Base-by-base conservation (phyloP, 768 basidiomycete species). In the Boletus barrowsii region DNA sequence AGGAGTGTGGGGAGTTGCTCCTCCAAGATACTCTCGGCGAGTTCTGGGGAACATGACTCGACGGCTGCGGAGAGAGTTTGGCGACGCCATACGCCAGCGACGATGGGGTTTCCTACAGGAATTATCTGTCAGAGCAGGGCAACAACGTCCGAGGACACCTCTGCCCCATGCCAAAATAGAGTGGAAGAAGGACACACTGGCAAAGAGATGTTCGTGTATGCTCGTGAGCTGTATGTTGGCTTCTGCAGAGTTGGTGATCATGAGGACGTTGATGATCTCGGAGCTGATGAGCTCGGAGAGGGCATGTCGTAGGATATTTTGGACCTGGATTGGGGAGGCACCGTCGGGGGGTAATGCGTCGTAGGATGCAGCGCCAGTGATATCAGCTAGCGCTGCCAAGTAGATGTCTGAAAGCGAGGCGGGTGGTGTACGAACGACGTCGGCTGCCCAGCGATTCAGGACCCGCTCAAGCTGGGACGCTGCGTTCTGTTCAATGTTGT, bases 141-240 rank as follows among this genome's bases (percentile, higher is more conserved):
- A 1, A n/a, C 8, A 39, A 18, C 5, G 37, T 29, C 26, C 26
- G 26, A 29, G 26, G 26, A 26, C 6, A 26, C 26, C 9, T 29
- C 26, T 29, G 26, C 26, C 26, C 26, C 26, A 39, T n/a, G 37
- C 14, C 37, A 14, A 35, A 2, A 5, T 39, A 6, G 24, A 7
- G 24, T 3, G 35, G 14, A n/a, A 17, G 32, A 24, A 26, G 3
- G 30, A 76, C 90, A 67, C 64, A 91, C 92, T 82, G 24, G 85
- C 78, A 62, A 94, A 93, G 49, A 94, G 81, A 61, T 93, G 88
- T 67, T 93, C 92, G 68, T 94, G 92, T 52, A 94, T 90, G 5
- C 89, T 80, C 22, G 90, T 87, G 45, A 94, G 75, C 67, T 93
- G 90, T 56, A 87, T 69, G 63, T 94, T 94, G 26, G 92, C 86